phyloP scores from a whole-genome alignment of 805 yeast genomes.

The Sugiyamaella chiloensis region DNA sequence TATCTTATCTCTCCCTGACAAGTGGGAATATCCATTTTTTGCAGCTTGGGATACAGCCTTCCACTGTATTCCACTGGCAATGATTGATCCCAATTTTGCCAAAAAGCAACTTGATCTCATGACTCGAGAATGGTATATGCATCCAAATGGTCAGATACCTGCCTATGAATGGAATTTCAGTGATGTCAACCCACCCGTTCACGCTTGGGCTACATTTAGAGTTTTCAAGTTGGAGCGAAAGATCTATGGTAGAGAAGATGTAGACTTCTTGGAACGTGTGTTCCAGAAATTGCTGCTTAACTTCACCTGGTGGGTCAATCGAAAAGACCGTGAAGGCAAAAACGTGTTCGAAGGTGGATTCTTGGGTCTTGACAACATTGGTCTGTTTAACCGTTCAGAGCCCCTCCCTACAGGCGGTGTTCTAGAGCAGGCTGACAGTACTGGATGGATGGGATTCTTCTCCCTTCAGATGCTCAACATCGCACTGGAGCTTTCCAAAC shows the following conservation, averaged over 20 bases:
- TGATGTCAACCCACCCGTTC: slow-evolving; percentile 97
- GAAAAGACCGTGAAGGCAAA: slow-evolving; percentile 82
- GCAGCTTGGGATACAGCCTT: slow-evolving; percentile 98
- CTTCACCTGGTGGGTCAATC: slow-evolving; percentile 97
- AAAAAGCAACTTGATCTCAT: slow-evolving; percentile 81
- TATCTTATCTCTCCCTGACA: slow-evolving; percentile 84
- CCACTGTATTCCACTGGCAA: slow-evolving; percentile 88
- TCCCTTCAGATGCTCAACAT: slow-evolving; percentile 87
- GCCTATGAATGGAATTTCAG: slow-evolving; percentile 96
- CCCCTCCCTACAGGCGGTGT: slow-evolving; percentile 90
- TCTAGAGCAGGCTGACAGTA: slow-evolving; percentile 90
- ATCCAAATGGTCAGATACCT: slow-evolving; percentile 96
- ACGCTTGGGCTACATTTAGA: slow-evolving; percentile 91
- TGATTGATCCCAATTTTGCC: slow-evolving; percentile 91
- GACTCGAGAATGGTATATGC: slow-evolving; percentile 96
- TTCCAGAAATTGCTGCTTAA: slow-evolving; percentile 86
- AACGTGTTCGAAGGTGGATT: slow-evolving; percentile 94
- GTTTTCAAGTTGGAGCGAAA: slow-evolving; percentile 84
- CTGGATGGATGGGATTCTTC: slow-evolving; percentile 98
- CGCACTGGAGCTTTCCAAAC: slow-evolving; percentile 83
- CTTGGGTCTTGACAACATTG: slow-evolving; percentile 88
- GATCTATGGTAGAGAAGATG: slow-evolving; percentile 76
- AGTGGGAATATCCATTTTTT: slow-evolving; percentile 94
- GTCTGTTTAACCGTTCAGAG: slow-evolving; percentile 88
- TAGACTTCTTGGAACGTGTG: slow-evolving; percentile 82